Base-by-base conservation (phyloP, 1,139 yeast species). In the Suhomyces chickasaworum region DNA sequence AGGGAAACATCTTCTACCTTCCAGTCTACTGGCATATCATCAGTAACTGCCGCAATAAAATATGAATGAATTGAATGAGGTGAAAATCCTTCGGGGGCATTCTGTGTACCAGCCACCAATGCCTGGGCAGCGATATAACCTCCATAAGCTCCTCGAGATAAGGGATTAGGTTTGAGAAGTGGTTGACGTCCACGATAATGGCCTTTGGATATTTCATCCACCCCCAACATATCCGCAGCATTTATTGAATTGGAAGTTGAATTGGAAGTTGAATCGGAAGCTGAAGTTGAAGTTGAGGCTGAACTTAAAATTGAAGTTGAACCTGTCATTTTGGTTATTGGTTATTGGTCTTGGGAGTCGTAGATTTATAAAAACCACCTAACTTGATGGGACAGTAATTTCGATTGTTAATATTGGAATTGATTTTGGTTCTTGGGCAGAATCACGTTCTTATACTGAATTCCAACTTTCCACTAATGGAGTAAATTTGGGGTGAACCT, bases 31-130 rank as follows among this genome's bases (percentile, higher is more conserved):
- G 56, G 55, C 3, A 8, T 32, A 13, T 40, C 22, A 33, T 55
- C 63, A 13, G 41, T 34, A n/a, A 53, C 56, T 3, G 75, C 70
- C 42, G 66, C 64, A 13, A 71, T 59, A 51, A 73, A 73, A 53
- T 65, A 69, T 7, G 75, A 69, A 49, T 74, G 78, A 42, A 73
- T 60, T 6, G 77, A 71, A 47, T 73, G 76, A 3, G 79, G 79
- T 4, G 60, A 60, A 51, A 68, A 73, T 0, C 65, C 73, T 2
- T 53, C 58, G 0, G 65, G 65, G 1, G 59, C 53, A 7, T 70
- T 61, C 42, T 59, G 56, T 51, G 72, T 61, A 6, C 75, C 77
- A 20, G 63, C 77, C 10, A 71, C 47, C 18, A 74, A 50, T 6
- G 75, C 69, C 55, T 74, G 78, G 7, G 70, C 77, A 37, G 71